Evolutionary conservation across 2,329 filamentous ascomycete species (phyloP).

Genomic region (Endothia cerciana): DNA sequence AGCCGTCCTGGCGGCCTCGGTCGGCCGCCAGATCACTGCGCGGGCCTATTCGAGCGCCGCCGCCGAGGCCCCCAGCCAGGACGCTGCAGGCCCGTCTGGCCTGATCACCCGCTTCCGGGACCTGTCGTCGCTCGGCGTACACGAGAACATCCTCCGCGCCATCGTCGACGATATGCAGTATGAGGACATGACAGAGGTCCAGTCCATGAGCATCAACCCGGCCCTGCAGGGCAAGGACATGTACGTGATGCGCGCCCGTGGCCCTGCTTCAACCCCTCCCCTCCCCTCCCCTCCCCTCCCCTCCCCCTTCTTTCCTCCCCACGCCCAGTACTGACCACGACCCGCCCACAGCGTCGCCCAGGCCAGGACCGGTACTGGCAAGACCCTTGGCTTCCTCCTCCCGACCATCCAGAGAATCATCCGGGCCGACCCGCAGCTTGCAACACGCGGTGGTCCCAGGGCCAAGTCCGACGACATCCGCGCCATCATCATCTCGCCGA

Average conservation of each 20-base stretch:
- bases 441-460: constrained; percentile 41
- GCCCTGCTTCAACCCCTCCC: background rate
- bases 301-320: background rate
- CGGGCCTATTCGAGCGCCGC: constrained; percentile 32
- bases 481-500: constrained; percentile 76
- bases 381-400: constrained; percentile 90
- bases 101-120: constrained; percentile 49
- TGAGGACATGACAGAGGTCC: constrained; percentile 89
- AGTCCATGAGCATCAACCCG: constrained; percentile 79
- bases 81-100: constrained; percentile 30
- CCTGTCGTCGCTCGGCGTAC: constrained; percentile 54
- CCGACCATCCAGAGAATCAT: constrained; percentile 84
- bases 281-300: background rate
- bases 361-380: constrained; percentile 95
- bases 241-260: constrained; percentile 53
- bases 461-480: constrained; percentile 63
- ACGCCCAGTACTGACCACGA: constrained; percentile 30
- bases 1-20: constrained; percentile 20
- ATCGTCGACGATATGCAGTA: constrained; percentile 77
- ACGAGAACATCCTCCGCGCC: constrained; percentile 66
- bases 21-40: constrained; percentile 22
- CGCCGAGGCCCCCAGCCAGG: constrained; percentile 23
- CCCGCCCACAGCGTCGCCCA: constrained; percentile 72
- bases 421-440: constrained; percentile 63
- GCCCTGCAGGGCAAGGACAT: constrained; percentile 81